Evolutionary conservation across 306 rosid species (phyloP), one percentile per base, ranked within the genome.

Genomic region (Quercus glauca): DNA sequence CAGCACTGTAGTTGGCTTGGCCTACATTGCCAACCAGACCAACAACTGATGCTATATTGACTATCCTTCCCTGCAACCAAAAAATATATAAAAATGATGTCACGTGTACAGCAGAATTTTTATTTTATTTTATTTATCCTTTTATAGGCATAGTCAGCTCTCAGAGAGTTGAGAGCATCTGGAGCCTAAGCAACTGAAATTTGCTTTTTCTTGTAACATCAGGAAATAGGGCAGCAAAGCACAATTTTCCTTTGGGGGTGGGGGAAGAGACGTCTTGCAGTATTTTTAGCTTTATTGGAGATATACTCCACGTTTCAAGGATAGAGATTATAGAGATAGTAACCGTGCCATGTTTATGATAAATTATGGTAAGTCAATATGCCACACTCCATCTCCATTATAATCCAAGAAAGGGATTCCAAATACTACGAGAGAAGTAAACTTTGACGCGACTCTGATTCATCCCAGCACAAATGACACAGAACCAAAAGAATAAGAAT

Each of bases 1-100:
- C 99, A 73, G 99, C 98, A 89, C 98, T 91, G 74, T 95, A 95
- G 83, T 95, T 95, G 84, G 97, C 97, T 91, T 95, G 99, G 71
- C 99, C 99, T 52, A 73, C 94, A 57, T 92, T 95, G 77, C 99
- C 99, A 78, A 92, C 90, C 23, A 90, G 90, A 76, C 99, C 99
- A 79, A 92, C 98, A 83, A 95, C 99, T 9, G 98, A 95, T 83
- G 98, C 84, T 78, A 95, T 88, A 85, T 95, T 95, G 90, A 95
- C 83, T 61, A 95, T 92, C 89, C 99, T 91, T 80, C 98, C 99
- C 99, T 95, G 91, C 71, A 84, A 73, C 55, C 82, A 10, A 10
- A 3, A 37, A 37, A 41, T 26, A 61, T 3, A 29, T 1, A 17
- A 31, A 6, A 64, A 64, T 45, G 35, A 67, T 13, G 35, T 19